Percentiles rank a stretch among this genome's conserved stretches.
Conservation (phyloP, 129 eudicot species). For the Chrysanthemum seticuspe region DNA sequence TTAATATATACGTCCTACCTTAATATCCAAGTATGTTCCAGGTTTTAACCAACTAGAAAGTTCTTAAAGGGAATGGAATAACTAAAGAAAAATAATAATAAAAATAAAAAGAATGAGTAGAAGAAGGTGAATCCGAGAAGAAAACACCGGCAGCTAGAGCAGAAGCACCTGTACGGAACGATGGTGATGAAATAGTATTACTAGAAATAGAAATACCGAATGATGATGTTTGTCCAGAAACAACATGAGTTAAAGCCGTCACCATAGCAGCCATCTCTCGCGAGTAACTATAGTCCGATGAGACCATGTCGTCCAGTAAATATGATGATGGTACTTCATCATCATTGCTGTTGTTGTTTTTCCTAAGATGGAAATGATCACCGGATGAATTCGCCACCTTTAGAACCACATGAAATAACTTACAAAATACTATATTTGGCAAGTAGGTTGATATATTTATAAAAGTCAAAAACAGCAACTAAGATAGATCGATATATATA, state of each 20-base stretch:
- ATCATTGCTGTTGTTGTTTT: conserved; percentile 31
- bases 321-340: conserved; percentile 9
- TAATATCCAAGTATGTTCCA: not conserved
- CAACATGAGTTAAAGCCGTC: conserved; percentile 68
- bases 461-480: no score
- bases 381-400: no score
- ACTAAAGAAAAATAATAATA: no score
- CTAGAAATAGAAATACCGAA: not conserved
- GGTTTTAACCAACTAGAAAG: not conserved
- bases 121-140: conserved; percentile 36
- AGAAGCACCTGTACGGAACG: conserved; percentile 5
- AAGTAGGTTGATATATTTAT: no score
- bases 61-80: no score
- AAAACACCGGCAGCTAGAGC: not conserved
- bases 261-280: conserved; percentile 81
- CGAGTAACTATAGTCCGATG: conserved; percentile 33
- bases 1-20: no score
- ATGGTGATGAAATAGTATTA: conserved; percentile 3
- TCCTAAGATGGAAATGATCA: no score
- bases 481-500: no score
- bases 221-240: conserved; percentile 22
- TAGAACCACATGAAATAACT: conserved; percentile 43
- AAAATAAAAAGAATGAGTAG: conserved; percentile 62
- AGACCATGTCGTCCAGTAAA: conserved; percentile 19
- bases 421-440: no score